phyloP scores from a whole-genome alignment of 352 stramenopile species.

The Aphanomyces invadans region DNA sequence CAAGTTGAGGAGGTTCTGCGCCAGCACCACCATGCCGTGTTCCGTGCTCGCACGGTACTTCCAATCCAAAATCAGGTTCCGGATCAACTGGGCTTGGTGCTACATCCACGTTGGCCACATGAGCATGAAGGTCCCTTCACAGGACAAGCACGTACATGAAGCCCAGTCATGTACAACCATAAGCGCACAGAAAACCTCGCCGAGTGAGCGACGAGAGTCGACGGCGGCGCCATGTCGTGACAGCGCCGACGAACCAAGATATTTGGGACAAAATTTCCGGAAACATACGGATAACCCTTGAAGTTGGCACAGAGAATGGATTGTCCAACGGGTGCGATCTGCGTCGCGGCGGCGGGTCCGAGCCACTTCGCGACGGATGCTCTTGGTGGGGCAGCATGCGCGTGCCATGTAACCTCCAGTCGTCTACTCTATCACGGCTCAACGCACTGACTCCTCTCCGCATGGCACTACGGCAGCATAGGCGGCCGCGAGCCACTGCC shows the following conservation, averaged over 20 bases:
- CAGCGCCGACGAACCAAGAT: neutral
- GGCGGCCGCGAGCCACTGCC: too few relatives aligned
- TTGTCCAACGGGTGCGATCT: too few relatives aligned
- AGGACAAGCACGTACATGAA: constrained; percentile 55
- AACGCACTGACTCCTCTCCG: too few relatives aligned
- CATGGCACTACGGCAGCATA: too few relatives aligned
- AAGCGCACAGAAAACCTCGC: constrained; percentile 36
- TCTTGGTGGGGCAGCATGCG: too few relatives aligned
- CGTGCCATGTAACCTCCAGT: too few relatives aligned
- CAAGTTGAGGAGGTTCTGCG: constrained; percentile 50
- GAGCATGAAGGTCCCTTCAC: constrained; percentile 17
- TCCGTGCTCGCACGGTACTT: constrained; percentile 21
- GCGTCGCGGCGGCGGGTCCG: too few relatives aligned
- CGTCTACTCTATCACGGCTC: too few relatives aligned
- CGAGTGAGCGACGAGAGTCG: neutral
- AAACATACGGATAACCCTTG: neutral
- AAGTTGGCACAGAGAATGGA: too few relatives aligned
- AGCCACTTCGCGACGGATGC: too few relatives aligned
- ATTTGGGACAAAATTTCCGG: neutral
- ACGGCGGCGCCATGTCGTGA: neutral
- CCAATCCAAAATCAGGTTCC: constrained; percentile 19
- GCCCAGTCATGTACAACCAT: constrained; percentile 67
- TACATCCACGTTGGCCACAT: constrained; percentile 24
- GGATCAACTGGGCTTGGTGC: constrained; percentile 29
- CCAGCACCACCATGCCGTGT: constrained; percentile 38